phyloP scores from a whole-genome alignment of 2,329 filamentous ascomycete genomes.

The Tolypocladium tropicale region DNA sequence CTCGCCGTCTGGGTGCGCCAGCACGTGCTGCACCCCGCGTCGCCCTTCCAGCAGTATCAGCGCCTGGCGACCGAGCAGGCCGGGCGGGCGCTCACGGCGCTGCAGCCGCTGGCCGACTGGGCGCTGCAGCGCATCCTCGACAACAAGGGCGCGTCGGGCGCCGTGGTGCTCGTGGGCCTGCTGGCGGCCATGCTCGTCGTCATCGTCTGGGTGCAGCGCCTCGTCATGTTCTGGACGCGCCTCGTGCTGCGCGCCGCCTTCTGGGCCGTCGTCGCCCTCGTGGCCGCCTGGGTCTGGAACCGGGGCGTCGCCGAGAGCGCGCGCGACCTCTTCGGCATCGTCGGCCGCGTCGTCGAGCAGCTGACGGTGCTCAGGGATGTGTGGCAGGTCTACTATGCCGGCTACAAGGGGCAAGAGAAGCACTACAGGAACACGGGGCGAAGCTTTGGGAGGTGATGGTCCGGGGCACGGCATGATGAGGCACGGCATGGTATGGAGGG shows the following conservation, averaged over 20 bases:
- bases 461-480: neutral
- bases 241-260: constrained; percentile 52
- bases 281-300: constrained; percentile 50
- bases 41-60: constrained; percentile 31
- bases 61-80: constrained; percentile 20
- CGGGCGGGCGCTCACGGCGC: constrained; percentile 16
- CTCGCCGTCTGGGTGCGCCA: constrained; percentile 32
- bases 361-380: constrained; percentile 38
- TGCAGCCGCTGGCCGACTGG: constrained; percentile 32
- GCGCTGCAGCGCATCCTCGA: constrained; percentile 20
- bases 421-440: neutral
- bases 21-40: constrained; percentile 35
- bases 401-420: constrained; percentile 40
- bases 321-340: constrained; percentile 42
- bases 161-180: constrained; percentile 21
- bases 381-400: constrained; percentile 47
- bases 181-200: constrained; percentile 51
- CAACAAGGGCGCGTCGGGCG: constrained; percentile 22
- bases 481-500: no score
- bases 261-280: constrained; percentile 47
- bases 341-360: constrained; percentile 33
- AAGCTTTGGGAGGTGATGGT: neutral
- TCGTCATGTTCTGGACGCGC: constrained; percentile 69
- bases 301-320: constrained; percentile 56
- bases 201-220: constrained; percentile 59